A percentile compares a stretch with the other conserved stretches of the same genome.
These are phyloP conservation scores for Nemophila menziesii DNA, from an alignment of 257 asterid genomes.

Conservation along the genomic window DNA sequence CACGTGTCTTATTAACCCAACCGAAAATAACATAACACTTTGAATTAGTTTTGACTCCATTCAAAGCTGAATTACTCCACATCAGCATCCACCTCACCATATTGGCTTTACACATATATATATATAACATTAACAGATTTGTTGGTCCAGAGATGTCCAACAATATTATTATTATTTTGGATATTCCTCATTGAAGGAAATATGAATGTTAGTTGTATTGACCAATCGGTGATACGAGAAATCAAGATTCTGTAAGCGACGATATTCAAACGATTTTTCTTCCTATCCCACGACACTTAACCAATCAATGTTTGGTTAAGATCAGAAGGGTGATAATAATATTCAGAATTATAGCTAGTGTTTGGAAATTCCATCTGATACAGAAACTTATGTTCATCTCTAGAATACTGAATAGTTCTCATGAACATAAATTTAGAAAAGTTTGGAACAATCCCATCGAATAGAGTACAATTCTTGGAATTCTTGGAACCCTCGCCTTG, in stretches of 20 bases:
- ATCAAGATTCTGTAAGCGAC: constrained; percentile 41
- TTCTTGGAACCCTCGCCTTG: constrained; percentile 14
- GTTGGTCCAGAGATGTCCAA: constrained; percentile 48
- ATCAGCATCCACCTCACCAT: no score
- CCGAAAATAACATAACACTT: no score
- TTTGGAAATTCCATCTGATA: constrained; percentile 19
- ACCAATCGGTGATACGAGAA: constrained; percentile 37
- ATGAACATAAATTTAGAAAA: constrained; percentile 25
- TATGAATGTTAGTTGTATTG: constrained; percentile 35
- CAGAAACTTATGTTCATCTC: constrained; percentile 22
- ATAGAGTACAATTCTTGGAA: constrained; percentile 19
- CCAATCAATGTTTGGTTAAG: constrained; percentile 26
- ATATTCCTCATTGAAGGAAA: constrained; percentile 33
- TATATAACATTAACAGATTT: no score
- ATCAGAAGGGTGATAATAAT: constrained; percentile 6
- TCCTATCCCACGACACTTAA: constrained; percentile 52
- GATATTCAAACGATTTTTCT: constrained; percentile 25
- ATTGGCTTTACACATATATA: no score
- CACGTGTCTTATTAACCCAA: no score
- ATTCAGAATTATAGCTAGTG: background rate
- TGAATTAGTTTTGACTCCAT: no score
- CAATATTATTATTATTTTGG: constrained; percentile 16
- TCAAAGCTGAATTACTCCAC: no score
- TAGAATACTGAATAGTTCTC: constrained; percentile 30
- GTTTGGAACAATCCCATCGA: constrained; percentile 11